Conservation (phyloP, 2,329 filamentous ascomycete species). For the Chrysoporthe puriensis region DNA sequence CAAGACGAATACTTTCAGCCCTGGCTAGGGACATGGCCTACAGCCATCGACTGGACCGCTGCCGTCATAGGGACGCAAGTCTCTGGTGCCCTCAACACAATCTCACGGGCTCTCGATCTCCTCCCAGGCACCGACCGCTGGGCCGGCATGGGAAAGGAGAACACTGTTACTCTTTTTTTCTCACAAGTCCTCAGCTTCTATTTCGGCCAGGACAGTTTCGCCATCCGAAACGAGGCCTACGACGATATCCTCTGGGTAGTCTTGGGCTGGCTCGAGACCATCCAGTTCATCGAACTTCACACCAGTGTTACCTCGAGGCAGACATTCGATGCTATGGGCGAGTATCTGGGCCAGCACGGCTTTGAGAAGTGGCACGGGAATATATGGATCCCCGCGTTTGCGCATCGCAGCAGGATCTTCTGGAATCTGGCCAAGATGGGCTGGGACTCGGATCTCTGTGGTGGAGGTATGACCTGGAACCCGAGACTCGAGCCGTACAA, state of each 20-base stretch:
- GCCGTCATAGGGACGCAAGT: constrained; percentile 83
- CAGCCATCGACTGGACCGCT: constrained; percentile 89
- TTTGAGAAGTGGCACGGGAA: constrained; percentile 69
- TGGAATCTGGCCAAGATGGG: constrained; percentile 79
- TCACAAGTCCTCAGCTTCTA: constrained; percentile 77
- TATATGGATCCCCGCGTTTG: constrained; percentile 75
- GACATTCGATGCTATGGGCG: background rate
- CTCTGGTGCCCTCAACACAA: constrained; percentile 71
- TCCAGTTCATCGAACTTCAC: constrained; percentile 77
- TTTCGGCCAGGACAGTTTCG: constrained; percentile 81
- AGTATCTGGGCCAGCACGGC: constrained; percentile 30
- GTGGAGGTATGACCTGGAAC: constrained; percentile 91
- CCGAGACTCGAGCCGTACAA: constrained; percentile 83
- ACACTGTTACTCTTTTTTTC: constrained; percentile 83
- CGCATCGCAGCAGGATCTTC: constrained; percentile 82
- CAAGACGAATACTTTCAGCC: constrained; percentile 78
- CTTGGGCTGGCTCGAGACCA: constrained; percentile 83
- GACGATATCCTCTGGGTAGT: constrained; percentile 98
- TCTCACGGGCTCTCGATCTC: constrained; percentile 62
- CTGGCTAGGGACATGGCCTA: constrained; percentile 81
- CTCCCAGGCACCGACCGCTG: constrained; percentile 40
- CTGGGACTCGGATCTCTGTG: constrained; percentile 81
- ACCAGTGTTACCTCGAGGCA: constrained; percentile 61
- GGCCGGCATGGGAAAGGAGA: constrained; percentile 63
- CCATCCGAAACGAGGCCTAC: constrained; percentile 75